Base-by-base conservation (phyloP, 805 yeast species). In the Metschnikowia colocasiae region DNA sequence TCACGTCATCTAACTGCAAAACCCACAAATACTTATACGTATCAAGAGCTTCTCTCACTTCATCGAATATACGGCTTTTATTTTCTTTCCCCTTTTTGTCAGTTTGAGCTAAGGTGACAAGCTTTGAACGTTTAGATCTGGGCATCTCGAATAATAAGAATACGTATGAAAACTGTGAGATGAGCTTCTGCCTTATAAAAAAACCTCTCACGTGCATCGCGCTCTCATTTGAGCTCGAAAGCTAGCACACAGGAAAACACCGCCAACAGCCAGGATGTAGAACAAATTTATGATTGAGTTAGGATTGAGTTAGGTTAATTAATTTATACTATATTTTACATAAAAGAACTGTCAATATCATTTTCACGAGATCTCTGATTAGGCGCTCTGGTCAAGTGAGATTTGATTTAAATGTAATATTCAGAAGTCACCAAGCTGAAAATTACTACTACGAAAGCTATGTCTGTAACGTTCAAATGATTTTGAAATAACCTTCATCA, bases 51-150 rank as follows among this genome's bases (percentile, higher is more conserved):
- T 78, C 78, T 71, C 96, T 83, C 44, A 94, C 83, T 53, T 90
- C 97, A 61, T 91, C 97, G 57, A 90, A 94, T 57, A 92, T 82
- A 60, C 92, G 78, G 58, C 82, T 92, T 67, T 94, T 94, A 71
- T 89, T 90, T 59, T 88, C 97, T 56, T 84, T 83, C 43, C 97
- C 97, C 65, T 94, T 94, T 70, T 90, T 94, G 58, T 90, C 97
- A 53, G 98, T 92, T 64, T 92, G 92, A 32, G 99, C 94, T 59
- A 94, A 76, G 12, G 98, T 87, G 51, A 94, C 95, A 58, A 91
- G 83, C 82, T 88, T 94, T 57, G 97, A 85, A 80, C 98, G 92
- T 67, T 83, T 91, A 31, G 97, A 90, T 79, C 96, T 88, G 53
- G 99, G 97, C 99, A 92, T 92, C 49, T 57, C 46, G 30, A 12